These are phyloP conservation scores for Penicillium sp. DNA, from an alignment of 2,329 filamentous ascomycete genomes.

Conservation along the genomic window DNA sequence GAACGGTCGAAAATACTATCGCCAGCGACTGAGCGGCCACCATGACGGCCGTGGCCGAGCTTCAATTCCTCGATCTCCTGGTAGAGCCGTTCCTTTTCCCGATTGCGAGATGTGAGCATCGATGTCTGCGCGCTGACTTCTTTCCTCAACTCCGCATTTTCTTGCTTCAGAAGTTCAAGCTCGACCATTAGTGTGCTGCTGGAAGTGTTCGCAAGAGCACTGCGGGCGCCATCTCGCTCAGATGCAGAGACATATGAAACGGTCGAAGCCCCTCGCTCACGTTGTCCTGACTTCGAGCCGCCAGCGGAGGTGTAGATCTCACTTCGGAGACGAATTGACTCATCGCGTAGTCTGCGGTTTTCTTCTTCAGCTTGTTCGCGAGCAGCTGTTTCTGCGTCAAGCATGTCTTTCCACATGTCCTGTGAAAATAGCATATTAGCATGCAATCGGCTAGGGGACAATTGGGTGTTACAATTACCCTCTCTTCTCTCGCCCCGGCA, in stretches of 20 bases:
- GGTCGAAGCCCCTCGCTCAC: constrained; percentile 37
- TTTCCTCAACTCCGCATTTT: constrained; percentile 86
- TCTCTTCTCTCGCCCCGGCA: constrained; percentile 49
- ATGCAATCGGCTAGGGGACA: neutral
- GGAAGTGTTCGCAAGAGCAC: constrained; percentile 54
- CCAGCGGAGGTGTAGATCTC: constrained; percentile 35
- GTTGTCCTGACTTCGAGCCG: constrained; percentile 33
- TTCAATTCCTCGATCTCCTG: constrained; percentile 98
- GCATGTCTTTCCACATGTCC: constrained; percentile 91
- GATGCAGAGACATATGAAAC: constrained; percentile 39
- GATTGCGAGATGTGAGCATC: constrained; percentile 93
- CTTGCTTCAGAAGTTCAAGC: constrained; percentile 76
- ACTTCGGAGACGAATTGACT: constrained; percentile 67
- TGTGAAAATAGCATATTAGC: constrained; percentile 34
- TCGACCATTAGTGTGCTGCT: constrained; percentile 77
- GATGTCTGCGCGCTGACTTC: constrained; percentile 95
- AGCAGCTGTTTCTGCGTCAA: constrained; percentile 85
- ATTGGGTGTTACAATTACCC: constrained; percentile 35
- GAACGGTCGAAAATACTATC: constrained; percentile 95
- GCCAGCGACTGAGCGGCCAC: constrained; percentile 60
- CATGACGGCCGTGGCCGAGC: constrained; percentile 72
- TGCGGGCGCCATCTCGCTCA: constrained; percentile 37
- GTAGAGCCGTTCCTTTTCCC: constrained; percentile 90
- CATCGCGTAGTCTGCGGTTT: constrained; percentile 76
- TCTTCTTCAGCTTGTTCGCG: constrained; percentile 90